These are phyloP conservation scores for Leptographium wingfieldii DNA, from an alignment of 2,329 filamentous ascomycete genomes.

Conservation along the genomic window DNA sequence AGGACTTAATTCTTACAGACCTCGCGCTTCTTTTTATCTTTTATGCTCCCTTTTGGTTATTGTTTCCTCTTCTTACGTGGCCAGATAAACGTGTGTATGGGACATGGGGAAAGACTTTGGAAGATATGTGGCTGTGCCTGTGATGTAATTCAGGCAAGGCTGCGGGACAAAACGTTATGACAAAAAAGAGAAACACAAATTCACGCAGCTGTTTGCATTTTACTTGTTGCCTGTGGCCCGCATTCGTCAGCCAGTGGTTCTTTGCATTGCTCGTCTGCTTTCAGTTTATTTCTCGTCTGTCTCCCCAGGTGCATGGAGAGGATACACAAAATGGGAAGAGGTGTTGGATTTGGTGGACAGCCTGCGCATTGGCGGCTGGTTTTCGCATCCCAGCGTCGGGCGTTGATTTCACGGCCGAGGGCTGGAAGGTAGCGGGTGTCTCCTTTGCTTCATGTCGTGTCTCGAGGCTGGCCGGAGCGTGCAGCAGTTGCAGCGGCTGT, in stretches of 20 bases:
- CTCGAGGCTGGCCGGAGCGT: background rate
- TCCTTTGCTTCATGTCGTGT: background rate
- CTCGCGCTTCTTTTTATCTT: conserved; percentile 4
- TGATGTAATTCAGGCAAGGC: conserved; percentile 8
- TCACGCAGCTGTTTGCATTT: background rate
- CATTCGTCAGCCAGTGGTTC: background rate
- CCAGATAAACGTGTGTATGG: conserved; percentile 6
- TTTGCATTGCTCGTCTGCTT: background rate
- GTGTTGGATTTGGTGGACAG: background rate
- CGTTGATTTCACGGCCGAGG: background rate
- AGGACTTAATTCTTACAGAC: conserved; percentile 14
- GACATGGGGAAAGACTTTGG: conserved; percentile 4
- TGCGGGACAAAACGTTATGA: conserved; percentile 1
- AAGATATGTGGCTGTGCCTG: background rate
- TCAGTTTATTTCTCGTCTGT: background rate
- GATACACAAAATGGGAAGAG: background rate
- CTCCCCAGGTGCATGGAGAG: conserved; percentile 1
- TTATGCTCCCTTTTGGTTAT: background rate
- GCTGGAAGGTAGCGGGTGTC: background rate
- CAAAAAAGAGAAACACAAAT: conserved; percentile 1
- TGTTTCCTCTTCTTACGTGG: conserved; percentile 4
- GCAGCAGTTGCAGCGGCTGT: background rate
- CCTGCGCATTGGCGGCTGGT: background rate
- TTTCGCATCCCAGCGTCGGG: background rate
- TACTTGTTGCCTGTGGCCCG: background rate